Evolutionary conservation across 371 early-diverging fungal species (phyloP), one percentile per base, ranked within the genome.

Genomic region (Circinella minor): DNA sequence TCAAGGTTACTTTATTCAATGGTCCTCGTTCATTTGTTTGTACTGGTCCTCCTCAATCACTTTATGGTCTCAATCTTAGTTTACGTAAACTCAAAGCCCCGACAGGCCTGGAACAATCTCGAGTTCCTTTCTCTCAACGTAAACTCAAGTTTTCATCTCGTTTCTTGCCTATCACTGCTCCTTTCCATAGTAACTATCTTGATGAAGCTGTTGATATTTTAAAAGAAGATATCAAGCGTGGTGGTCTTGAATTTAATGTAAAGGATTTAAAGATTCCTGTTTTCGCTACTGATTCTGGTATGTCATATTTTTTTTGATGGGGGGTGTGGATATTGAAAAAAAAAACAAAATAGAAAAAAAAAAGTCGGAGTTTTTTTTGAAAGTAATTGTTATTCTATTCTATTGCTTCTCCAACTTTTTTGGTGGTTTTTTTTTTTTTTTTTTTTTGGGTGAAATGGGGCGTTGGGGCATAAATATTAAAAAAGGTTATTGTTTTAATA

Each of bases 151-250:
- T 96, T 72, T 87, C 91, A 6, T 90, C 91, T 36, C 90, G 94
- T 54, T 96, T 95, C 85, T 82, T 96, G 71, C 95, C 95, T 59
- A 94, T 96, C 74, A 89, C 93, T n/a, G 94, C 91, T 64, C 96
- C 96, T 27, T 96, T 95, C 93, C 97, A 96, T 83, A 88, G 88
- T 57, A 78, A 82, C 27, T 94, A 95, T 78, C 81, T 96, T 70
- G 75, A 81, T 54, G 71, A 85, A 3, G 94, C 90, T 43, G 79
- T 89, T 39, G 88, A 81, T n/a, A 74, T 77, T 46, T 77, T 95
- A 15, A 83, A 79, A 62, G 76, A 83, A 57, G 95, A 95, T 80
- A 83, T 93, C 51, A 76, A 74, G 63, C 77, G 83, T 14, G 87
- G 88, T 74, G 79, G 77, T 48, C 78, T 94, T 72, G 65, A 63